phyloP scores from a whole-genome alignment of 2,329 filamentous ascomycete genomes.

The Emmonsiellopsis sp. region DNA sequence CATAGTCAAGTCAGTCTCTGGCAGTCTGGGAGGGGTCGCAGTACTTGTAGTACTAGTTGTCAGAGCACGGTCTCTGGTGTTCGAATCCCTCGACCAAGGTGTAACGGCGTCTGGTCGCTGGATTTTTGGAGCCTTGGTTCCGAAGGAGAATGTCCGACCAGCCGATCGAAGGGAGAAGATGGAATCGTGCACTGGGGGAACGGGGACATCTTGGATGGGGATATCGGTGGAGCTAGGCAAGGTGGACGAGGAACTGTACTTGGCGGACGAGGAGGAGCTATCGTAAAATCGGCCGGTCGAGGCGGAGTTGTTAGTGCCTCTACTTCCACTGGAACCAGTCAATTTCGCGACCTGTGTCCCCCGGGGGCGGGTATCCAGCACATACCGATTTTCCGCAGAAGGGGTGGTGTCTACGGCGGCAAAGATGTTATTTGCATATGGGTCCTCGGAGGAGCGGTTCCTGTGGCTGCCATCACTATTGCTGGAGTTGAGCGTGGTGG shows the following conservation, averaged over 20 bases:
- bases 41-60: conserved; percentile 44
- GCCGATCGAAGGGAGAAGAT: conserved; percentile 35
- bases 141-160: conserved; percentile 46
- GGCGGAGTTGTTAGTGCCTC: conserved; percentile 38
- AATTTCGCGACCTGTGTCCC: conserved; percentile 14
- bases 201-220: conserved; percentile 31
- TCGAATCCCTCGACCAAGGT: conserved; percentile 8
- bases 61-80: conserved; percentile 37
- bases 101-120: conserved; percentile 11
- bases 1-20: conserved; percentile 35
- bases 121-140: conserved; percentile 30
- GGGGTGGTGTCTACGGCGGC: conserved; percentile 21
- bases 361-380: not conserved
- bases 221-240: conserved; percentile 46
- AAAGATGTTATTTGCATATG: conserved; percentile 30
- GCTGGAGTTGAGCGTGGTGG: conserved; percentile 24
- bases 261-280: conserved; percentile 38
- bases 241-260: conserved; percentile 47
- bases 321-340: conserved; percentile 35
- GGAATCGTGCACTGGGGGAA: conserved; percentile 28
- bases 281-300: conserved; percentile 37
- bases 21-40: conserved; percentile 41
- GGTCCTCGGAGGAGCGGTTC: conserved; percentile 26
- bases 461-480: conserved; percentile 23
- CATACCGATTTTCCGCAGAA: conserved; percentile 29